Evolutionary conservation across 2,329 filamentous ascomycete genomes (phyloP).

Genomic region (Bipolaris gigantea): DNA sequence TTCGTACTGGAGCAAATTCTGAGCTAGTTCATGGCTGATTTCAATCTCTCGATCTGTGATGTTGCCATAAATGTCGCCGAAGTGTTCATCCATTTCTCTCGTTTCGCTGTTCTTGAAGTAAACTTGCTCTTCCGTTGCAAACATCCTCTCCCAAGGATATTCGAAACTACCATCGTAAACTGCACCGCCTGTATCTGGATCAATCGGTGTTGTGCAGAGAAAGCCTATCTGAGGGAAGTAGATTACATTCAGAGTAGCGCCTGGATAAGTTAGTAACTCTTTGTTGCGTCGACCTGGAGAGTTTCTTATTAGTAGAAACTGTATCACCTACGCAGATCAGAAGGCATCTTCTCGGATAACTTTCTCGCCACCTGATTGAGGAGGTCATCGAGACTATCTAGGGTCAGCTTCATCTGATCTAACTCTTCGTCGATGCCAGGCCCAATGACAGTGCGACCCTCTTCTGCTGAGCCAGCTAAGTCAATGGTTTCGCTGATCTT

Average conservation of each 20-base stretch:
- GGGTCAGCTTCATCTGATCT: conserved; percentile 75
- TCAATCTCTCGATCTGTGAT: conserved; percentile 94
- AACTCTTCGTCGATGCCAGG: conserved; percentile 72
- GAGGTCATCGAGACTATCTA: conserved; percentile 75
- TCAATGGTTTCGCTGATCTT: conserved; percentile 73
- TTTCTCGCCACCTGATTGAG: conserved; percentile 68
- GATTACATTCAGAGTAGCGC: conserved; percentile 68
- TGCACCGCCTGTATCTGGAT: conserved; percentile 60
- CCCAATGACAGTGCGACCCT: conserved; percentile 72
- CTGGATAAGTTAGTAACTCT: not conserved
- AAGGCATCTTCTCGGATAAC: conserved; percentile 66
- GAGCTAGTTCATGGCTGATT: conserved; percentile 76
- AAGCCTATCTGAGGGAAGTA: conserved; percentile 94
- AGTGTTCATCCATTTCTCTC: conserved; percentile 75
- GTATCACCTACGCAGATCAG: conserved; percentile 48
- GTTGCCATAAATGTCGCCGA: conserved; percentile 81
- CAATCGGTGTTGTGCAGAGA: conserved; percentile 71
- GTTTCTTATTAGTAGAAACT: not conserved
- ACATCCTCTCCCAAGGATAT: conserved; percentile 76
- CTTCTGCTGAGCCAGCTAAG: conserved; percentile 73
- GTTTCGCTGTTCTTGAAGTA: conserved; percentile 90
- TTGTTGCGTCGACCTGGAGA: not conserved
- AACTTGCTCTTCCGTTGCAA: conserved; percentile 68
- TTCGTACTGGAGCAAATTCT: conserved; percentile 70
- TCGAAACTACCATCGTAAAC: conserved; percentile 63